Base-by-base conservation (phyloP, 1,284 basidiomycete species). In the Fistulina hepatica region DNA sequence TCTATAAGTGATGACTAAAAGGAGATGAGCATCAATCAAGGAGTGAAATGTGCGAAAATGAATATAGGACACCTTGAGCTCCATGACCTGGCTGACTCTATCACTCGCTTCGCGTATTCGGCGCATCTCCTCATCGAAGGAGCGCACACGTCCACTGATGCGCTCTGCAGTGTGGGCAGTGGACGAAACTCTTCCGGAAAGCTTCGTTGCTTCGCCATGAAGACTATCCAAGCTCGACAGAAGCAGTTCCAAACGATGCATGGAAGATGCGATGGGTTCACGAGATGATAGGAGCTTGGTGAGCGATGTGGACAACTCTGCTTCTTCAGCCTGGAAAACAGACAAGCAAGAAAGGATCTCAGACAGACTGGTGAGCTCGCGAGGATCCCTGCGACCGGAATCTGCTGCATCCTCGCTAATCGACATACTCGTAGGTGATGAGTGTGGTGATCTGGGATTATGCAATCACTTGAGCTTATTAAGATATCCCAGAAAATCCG, bases 121-220 rank as follows among this genome's bases (percentile, higher is more conserved):
- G 21, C 75, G 70, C 73, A 94, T 90, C 61, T 97, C 89, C 52
- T 91, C 83, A 52, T 97, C 93, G 35, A 98, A 67, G 4, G 74
- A 67, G 21, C 85, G 69, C 6, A 98, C 92, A 34, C 83, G 81
- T 20, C 86, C 84, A 5, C 92, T 89, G 7, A 98, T 88, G 37
- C 92, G 68, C 50, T 90, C 80, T 16, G 92, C 93, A 2, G 89
- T 94, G 44, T 76, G 68, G 7, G 84, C 82, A 0, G 84, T 89
- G 15, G 62, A 62, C 2, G 70, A 70, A 8, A 90, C 80, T 37
- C 71, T 78, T 5, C 55, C 50, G 10, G 66, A 63, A 16, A 88
- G 66, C 1, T 66, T 52, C 8, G 60, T 61, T 0, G 89, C 78
- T 44, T 91, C 81, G 10, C 57, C 45, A 32, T 69, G 64, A 11